These are phyloP conservation scores for Astrothelium macrocarpum DNA, from an alignment of 495 filamentous ascomycete genomes.

Conservation along the genomic window DNA sequence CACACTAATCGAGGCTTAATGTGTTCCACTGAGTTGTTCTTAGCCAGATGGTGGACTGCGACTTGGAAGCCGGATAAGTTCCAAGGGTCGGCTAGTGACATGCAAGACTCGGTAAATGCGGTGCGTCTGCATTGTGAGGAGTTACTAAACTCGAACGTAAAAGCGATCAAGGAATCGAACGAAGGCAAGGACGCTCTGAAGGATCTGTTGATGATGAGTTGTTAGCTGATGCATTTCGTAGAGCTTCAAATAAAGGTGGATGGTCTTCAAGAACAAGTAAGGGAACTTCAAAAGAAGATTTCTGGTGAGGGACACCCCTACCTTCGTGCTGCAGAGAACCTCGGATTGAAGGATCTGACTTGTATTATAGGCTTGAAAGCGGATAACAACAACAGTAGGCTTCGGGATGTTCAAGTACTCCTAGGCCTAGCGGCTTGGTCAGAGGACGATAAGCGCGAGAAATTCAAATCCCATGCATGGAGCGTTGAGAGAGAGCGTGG, in stretches of 20 bases:
- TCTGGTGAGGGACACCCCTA: neutral
- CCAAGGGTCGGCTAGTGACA: neutral
- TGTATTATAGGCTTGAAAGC: neutral
- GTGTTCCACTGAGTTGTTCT: neutral
- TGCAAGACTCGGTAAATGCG: neutral
- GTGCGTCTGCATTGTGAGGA: neutral
- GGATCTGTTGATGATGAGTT: neutral
- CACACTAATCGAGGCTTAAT: neutral
- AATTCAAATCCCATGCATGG: neutral
- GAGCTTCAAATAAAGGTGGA: neutral
- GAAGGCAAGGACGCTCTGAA: neutral
- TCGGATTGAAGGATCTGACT: neutral
- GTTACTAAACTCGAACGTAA: neutral
- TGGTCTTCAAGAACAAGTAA: neutral
- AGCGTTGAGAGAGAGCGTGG: neutral
- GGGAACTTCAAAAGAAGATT: neutral
- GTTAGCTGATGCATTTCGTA: neutral
- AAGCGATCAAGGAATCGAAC: neutral
- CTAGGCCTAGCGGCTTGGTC: neutral
- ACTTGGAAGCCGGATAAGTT: neutral
- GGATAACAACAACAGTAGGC: neutral
- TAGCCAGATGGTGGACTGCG: neutral
- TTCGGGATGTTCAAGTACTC: neutral
- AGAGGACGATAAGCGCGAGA: neutral
- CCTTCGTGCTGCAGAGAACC: neutral